Conservation (phyloP, 2,329 filamentous ascomycete species). For the Sphaerulina populicola region DNA sequence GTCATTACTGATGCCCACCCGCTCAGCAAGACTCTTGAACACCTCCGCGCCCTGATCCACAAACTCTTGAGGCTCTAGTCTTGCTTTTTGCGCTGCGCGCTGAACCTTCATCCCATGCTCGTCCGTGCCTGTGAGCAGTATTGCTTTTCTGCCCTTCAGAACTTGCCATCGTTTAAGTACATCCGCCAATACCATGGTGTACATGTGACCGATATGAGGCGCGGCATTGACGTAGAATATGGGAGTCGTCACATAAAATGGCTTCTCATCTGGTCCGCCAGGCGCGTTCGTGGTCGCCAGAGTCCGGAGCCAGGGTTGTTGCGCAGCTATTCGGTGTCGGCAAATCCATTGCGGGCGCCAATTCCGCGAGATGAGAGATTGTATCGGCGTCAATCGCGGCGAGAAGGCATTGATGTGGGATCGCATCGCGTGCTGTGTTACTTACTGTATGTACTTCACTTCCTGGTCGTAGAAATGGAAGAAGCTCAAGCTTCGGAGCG, state of each 20-base stretch:
- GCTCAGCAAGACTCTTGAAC: conserved; percentile 65
- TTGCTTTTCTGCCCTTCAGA: conserved; percentile 61
- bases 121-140: conserved; percentile 85
- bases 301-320: conserved; percentile 14
- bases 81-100: conserved; percentile 65
- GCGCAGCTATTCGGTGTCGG: conserved; percentile 16
- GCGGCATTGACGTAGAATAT: conserved; percentile 99
- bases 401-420: neutral
- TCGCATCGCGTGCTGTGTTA: conserved; percentile 9
- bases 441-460: neutral
- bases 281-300: conserved; percentile 14
- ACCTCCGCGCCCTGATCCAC: conserved; percentile 76
- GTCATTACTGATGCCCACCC: conserved; percentile 64
- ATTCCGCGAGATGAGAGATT: conserved; percentile 29
- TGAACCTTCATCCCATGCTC: conserved; percentile 98
- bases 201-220: conserved; percentile 90
- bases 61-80: conserved; percentile 68
- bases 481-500: conserved; percentile 5
- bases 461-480: conserved; percentile 4
- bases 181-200: conserved; percentile 84
- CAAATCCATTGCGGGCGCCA: conserved; percentile 34
- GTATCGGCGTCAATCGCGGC: conserved; percentile 26
- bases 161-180: conserved; percentile 86
- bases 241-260: conserved; percentile 89
- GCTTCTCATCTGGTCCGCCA: conserved; percentile 47